phyloP scores from a whole-genome alignment of 192 early-diverging fungal species.

The Backusella luteola region DNA sequence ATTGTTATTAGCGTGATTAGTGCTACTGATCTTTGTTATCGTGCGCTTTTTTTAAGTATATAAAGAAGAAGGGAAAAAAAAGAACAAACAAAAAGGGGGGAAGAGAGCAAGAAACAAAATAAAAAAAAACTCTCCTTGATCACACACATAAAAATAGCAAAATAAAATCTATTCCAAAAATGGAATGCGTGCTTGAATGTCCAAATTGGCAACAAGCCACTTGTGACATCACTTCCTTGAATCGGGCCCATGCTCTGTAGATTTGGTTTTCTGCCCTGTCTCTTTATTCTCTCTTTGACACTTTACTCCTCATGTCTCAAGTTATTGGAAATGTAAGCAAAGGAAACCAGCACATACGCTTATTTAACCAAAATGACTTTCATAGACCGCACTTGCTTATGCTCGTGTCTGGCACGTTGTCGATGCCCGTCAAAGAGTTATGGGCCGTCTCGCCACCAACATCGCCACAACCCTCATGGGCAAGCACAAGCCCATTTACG shows the following conservation, averaged over 20 bases:
- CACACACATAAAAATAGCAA: background rate
- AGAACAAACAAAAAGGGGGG: background rate
- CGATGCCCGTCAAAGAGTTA: conserved; percentile 80
- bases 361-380: background rate
- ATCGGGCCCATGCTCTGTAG: conserved; percentile 4
- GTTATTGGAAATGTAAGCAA: conserved; percentile 51
- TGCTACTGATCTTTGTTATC: too few species aligned
- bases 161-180: background rate
- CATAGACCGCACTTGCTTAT: conserved; percentile 76
- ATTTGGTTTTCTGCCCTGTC: conserved; percentile 3
- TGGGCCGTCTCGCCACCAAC: conserved; percentile 83
- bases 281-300: conserved; percentile 3
- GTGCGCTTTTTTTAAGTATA: background rate
- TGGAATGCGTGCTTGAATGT: background rate
- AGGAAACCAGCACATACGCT: background rate
- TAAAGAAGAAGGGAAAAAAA: background rate
- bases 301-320: conserved; percentile 46
- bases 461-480: conserved; percentile 92
- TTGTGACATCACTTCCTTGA: background rate
- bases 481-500: conserved; percentile 93
- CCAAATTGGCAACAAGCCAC: background rate
- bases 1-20: background rate
- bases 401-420: conserved; percentile 92
- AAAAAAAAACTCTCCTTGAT: too few species aligned
- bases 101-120: too few species aligned